Evolutionary conservation across 176 grass and related monocot genomes (phyloP), one percentile per base, ranked within the genome.

Genomic region (Neostapfia colusana): DNA sequence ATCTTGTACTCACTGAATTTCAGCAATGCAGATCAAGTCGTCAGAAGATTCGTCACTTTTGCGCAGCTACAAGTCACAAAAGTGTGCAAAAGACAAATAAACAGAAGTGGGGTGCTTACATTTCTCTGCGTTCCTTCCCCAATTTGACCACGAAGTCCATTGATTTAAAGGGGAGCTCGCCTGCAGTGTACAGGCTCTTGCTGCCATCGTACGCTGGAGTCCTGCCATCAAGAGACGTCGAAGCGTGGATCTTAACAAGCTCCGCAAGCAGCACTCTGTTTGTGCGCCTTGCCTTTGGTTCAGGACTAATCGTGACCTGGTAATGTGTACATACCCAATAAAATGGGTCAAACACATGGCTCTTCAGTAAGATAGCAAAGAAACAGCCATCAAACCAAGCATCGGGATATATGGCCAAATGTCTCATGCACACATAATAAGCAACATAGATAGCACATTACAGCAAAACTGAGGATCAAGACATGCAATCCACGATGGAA

Each of bases 161-260:
- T 2, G 48, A 82, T 8, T 71, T 43, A 28, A 91, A 93, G n/a
- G 94, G 91, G 34, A 97, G 81, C 60, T 87, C 39, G 39, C 84
- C 86, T 23, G 91, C 82, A 54, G 94, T 89, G 63, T 91, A 97
- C 65, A 93, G 76, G 86, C 88, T 85, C 53, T 87, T 97, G 46
- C 84, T 85, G 18, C 94, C 94, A 76, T 93, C 94, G 10, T 91
- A 97, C n/a, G 83, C 86, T 3, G 87, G 82, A 14, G 42, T 43
- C 54, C 58, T 72, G 9, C 68, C 50, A 1, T 67, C 86, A 26
- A 97, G 85, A 35, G 57, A 46, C 8, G 84, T 67, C 10, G 66
- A 51, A 6, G 34, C 40, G 25, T 93, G 82, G 41, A 83, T 46
- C 66, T 56, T 85, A 8, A 79, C 24, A 6, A 97, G 71, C 27